Base-by-base conservation (phyloP, 1,139 yeast species). In the Lodderomyces pseudojiufengensis region DNA sequence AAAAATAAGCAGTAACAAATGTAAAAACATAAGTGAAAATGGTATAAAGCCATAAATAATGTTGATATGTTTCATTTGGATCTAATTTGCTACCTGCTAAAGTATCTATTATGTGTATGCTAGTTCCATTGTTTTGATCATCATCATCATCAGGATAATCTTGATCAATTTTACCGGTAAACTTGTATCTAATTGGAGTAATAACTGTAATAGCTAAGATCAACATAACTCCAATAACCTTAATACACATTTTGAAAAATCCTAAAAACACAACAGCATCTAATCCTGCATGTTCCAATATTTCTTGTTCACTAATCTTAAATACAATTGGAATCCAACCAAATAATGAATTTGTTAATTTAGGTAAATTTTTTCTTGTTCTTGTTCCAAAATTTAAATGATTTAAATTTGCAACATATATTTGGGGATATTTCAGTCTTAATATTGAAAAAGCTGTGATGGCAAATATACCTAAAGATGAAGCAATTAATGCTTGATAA, bases 181-280 rank as follows among this genome's bases (percentile, higher is more conserved):
- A 77, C 43, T 73, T 73, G 57, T 80, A 80, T 40, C 95, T 53
- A 5, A 86, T 68, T 0, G 96, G 95, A 10, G 87, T 80, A 27
- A 86, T 76, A 14, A 86, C 68, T 15, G 76, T 63, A 15, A 82
- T 53, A 2, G 92, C 90, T 38, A 84, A 70, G 2, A 82, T 44
- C 2, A 83, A 68, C 51, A 85, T 74, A 1, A 73, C 61, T 5
- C 73, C 57, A 21, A 86, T 62, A 25, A 81, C 70, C 50, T 75
- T 75, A 40, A 85, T 81, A 27, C 88, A 76, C 80, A 84, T 81
- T 45, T 78, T 75, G 68, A 86, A 87, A 57, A 86, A 86, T 11
- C 84, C 82, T 21, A 86, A 62, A 50, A 82, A 86, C 37, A 90
- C 97, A 59, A 76, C 88, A 0, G 97, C 97, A 61, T 92, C 98